Conservation (phyloP, 2,329 filamentous ascomycete species). For the Colletotrichum karsti region DNA sequence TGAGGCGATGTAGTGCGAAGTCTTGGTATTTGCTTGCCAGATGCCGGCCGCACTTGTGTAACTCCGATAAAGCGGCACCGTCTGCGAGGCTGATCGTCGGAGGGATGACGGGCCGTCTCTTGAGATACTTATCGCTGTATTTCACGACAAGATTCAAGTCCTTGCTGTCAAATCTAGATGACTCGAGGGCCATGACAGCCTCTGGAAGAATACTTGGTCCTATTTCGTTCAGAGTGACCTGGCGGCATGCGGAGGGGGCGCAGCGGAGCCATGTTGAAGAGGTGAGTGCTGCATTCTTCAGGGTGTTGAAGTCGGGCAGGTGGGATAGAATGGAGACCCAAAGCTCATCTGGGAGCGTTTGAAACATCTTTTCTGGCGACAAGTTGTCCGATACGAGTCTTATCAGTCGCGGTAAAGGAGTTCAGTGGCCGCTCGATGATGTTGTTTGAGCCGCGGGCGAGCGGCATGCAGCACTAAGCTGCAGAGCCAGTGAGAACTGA, state of each 20-base stretch:
- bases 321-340: constrained; percentile 16
- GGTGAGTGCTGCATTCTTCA: constrained; percentile 14
- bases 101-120: constrained; percentile 3
- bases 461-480: no score
- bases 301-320: constrained; percentile 6
- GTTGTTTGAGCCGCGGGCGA: no score
- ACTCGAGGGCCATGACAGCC: constrained; percentile 3
- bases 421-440: no score
- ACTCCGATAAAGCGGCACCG: neutral
- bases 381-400: no score
- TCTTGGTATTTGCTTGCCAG: constrained; percentile 3
- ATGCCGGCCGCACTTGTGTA: neutral
- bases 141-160: neutral
- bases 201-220: neutral
- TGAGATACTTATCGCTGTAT: constrained; percentile 17
- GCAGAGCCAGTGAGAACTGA: no score
- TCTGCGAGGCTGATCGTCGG: constrained; percentile 2
- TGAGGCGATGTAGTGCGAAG: neutral
- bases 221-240: constrained; percentile 21
- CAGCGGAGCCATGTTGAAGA: constrained; percentile 10
- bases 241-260: constrained; percentile 20
- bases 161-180: neutral
- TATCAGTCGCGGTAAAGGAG: no score
- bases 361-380: neutral
- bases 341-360: constrained; percentile 10